Evolutionary conservation across 345 rosid genomes (phyloP), one percentile per base, ranked within the genome.

Genomic region (Aquilaria yunnanensis): DNA sequence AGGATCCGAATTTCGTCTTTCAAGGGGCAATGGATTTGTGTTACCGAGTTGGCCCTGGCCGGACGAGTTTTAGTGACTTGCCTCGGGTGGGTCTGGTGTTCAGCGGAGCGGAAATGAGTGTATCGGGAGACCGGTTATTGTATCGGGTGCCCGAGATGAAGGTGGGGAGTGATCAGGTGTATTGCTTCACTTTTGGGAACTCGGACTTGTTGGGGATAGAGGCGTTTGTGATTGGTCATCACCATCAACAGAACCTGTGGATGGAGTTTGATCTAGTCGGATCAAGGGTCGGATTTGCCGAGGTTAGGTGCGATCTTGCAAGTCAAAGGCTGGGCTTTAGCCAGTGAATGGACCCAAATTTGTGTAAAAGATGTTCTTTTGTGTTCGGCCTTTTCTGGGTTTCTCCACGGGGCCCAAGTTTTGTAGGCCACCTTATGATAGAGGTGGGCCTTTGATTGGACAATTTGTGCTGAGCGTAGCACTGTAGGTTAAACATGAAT

Each of bases 1-100:
- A 84, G 16, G 92, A 89, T 12, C 76, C 74, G 0, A 78, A 79
- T 23, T 89, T 67, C 32, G 87, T 84, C 14, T 89, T 89, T 45
- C 90, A 89, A 75, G 92, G 96, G 2, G 83, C 96, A 2, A 86
- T 89, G 96, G 92, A 89, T 67, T 62, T 82, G 13, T 86, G 96
- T 60, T 89, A 64, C 47, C 61, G 59, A 37, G 64, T 82, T 1
- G 84, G 70, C 5, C 45, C 70, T 5, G 33, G 70, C 13, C 68
- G 67, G 52, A 23, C 67, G 45, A 56, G 52, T 54, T 65, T 79
- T 8, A 59, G 79, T 4, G 51, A 56, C 12, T 67, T 89, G 37
- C 96, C 92, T 0, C 64, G 16, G 2, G 85, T 89, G 9, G 82
- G 67, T 12, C 51, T 89, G 48, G 14, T 89, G 64, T 89, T 89